Conservation (phyloP, 208 protist species). For the Jaenimonas drosophilae region DNA sequence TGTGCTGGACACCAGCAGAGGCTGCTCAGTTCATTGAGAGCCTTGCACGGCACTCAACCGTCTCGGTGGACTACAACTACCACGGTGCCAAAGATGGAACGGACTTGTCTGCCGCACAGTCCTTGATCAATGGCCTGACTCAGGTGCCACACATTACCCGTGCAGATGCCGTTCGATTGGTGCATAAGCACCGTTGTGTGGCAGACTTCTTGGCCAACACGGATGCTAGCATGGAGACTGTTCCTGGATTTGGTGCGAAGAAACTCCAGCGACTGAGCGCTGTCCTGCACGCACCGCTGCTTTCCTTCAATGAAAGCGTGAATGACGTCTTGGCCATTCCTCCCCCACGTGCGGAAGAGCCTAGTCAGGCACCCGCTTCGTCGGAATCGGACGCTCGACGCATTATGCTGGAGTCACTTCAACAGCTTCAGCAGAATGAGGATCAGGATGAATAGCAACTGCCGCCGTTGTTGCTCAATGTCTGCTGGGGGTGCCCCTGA, state of each 20-base stretch:
- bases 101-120: no score
- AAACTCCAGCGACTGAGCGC: constrained; percentile 35
- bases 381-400: no score
- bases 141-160: constrained; percentile 60
- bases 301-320: constrained; percentile 26
- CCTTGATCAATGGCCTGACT: constrained; percentile 51
- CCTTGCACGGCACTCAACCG: constrained; percentile 13
- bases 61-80: constrained; percentile 30
- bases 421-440: no score
- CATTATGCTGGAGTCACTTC: no score
- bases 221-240: constrained; percentile 13
- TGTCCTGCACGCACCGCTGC: constrained; percentile 42
- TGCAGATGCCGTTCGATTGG: constrained; percentile 46
- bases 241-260: constrained; percentile 48
- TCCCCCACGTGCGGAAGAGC: no score
- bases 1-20: constrained; percentile 58
- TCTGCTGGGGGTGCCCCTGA: no score
- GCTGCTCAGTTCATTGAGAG: constrained; percentile 40
- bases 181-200: constrained; percentile 35
- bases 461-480: no score
- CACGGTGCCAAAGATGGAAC: no score
- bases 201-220: constrained; percentile 40
- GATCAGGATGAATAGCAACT: no score
- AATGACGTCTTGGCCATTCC: no score
- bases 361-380: no score